These are phyloP conservation scores for Thielaviopsis cerberus DNA, from an alignment of 2,329 filamentous ascomycete species.

Conservation along the genomic window DNA sequence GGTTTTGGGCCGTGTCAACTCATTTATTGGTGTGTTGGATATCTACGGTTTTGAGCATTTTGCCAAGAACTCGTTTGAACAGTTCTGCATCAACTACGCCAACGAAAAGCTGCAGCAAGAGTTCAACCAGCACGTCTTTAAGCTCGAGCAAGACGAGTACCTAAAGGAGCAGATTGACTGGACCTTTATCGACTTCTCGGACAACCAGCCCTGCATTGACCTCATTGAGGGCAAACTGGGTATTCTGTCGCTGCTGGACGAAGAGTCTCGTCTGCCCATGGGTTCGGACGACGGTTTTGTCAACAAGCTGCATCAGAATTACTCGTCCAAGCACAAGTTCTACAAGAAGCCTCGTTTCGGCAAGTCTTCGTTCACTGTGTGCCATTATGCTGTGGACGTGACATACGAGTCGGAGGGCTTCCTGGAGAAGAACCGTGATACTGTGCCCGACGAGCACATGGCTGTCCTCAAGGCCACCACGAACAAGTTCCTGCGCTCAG, in stretches of 20 bases:
- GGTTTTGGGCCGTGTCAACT: constrained; percentile 61
- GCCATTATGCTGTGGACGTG: constrained; percentile 93
- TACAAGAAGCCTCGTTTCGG: constrained; percentile 98
- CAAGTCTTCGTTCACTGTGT: constrained; percentile 93
- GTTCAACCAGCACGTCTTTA: constrained; percentile 98
- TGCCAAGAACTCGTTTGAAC: constrained; percentile 97
- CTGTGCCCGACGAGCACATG: constrained; percentile 95
- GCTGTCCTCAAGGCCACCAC: constrained; percentile 69
- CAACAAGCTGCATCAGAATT: constrained; percentile 89
- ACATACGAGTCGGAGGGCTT: constrained; percentile 98
- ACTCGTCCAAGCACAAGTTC: constrained; percentile 79
- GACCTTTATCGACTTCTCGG: constrained; percentile 98
- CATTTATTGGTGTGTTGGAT: constrained; percentile 96
- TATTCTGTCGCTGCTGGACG: constrained; percentile 77
- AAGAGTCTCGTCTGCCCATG: constrained; percentile 93
- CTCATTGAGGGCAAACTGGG: constrained; percentile 93
- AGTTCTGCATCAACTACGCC: constrained; percentile 99
- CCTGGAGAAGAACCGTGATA: constrained; percentile 98
- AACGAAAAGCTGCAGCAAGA: constrained; percentile 98
- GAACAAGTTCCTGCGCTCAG: constrained; percentile 68
- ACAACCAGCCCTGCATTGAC: constrained; percentile 98
- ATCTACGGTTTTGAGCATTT: constrained; percentile 99
- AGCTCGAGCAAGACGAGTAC: constrained; percentile 96
- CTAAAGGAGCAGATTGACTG: constrained; percentile 91
- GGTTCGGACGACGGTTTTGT: constrained; percentile 94